Conservation (phyloP, 2,329 filamentous ascomycete species). For the Dactylellina haptotyla region DNA sequence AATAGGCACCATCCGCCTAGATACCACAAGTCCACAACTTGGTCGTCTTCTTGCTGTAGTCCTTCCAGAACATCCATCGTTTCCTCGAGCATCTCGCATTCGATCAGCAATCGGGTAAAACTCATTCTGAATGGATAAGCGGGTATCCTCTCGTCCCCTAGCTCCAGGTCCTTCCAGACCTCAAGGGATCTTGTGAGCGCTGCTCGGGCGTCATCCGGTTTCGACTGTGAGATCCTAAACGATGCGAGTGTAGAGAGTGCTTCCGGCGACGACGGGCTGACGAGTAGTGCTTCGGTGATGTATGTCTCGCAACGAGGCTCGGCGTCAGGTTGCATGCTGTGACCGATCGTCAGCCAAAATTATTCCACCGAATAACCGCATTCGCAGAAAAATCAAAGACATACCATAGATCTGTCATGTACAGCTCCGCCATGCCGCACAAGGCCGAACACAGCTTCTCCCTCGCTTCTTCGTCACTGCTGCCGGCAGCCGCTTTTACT, state of each 20-base stretch:
- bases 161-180: constrained; percentile 78
- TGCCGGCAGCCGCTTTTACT: constrained; percentile 61
- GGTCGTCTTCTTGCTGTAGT: constrained; percentile 86
- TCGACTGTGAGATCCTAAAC: constrained; percentile 87
- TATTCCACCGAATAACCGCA: constrained; percentile 8
- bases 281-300: constrained; percentile 87
- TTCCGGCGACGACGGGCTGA: constrained; percentile 82
- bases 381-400: constrained; percentile 56
- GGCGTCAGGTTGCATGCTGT: constrained; percentile 82
- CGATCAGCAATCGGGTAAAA: constrained; percentile 85
- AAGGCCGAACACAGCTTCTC: constrained; percentile 87
- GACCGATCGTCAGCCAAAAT: not conserved
- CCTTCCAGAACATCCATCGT: constrained; percentile 86
- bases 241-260: constrained; percentile 96
- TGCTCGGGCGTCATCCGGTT: constrained; percentile 79
- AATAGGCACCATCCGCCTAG: constrained; percentile 93
- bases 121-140: constrained; percentile 87
- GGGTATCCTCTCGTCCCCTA: constrained; percentile 69
- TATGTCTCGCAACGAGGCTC: constrained; percentile 87
- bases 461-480: constrained; percentile 70
- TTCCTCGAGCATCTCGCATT: constrained; percentile 84
- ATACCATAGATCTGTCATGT: constrained; percentile 96
- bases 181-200: constrained; percentile 82
- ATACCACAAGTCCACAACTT: constrained; percentile 96
- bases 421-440: constrained; percentile 93